These are phyloP conservation scores for Echria macrotheca DNA, from an alignment of 495 filamentous ascomycete genomes.

Conservation along the genomic window DNA sequence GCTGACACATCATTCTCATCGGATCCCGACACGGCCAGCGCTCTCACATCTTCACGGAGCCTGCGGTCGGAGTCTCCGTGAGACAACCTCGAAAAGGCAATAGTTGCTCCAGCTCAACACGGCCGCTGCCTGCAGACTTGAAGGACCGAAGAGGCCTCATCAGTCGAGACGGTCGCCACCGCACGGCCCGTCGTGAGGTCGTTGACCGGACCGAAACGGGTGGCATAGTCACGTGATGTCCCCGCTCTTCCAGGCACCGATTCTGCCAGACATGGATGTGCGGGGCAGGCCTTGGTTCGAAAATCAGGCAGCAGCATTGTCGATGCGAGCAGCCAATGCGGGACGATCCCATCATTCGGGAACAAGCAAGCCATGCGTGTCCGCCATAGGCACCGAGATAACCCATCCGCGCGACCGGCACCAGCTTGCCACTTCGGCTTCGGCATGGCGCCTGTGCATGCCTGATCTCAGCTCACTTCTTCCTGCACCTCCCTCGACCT, in stretches of 20 bases:
- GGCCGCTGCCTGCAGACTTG: too few species aligned
- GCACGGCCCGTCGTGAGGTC: too few species aligned
- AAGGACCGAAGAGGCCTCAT: too few species aligned
- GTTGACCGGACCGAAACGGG: too few species aligned
- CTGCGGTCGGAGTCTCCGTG: too few species aligned
- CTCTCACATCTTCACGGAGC: too few species aligned
- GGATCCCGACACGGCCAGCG: too few species aligned
- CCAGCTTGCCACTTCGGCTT: background rate
- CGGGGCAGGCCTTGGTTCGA: constrained; percentile 8
- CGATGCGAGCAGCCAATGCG: constrained; percentile 15
- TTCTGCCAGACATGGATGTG: background rate
- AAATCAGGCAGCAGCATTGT: constrained; percentile 31
- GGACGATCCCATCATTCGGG: constrained; percentile 3
- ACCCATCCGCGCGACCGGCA: constrained; percentile 6
- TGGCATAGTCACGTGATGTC: too few species aligned
- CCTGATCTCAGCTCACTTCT: background rate
- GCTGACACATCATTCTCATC: too few species aligned
- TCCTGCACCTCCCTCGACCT: background rate
- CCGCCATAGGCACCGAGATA: constrained; percentile 29
- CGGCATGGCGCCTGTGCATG: background rate
- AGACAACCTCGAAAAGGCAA: too few species aligned
- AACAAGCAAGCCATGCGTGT: constrained; percentile 6
- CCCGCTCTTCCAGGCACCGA: constrained; percentile 12
- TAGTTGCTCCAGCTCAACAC: too few species aligned
- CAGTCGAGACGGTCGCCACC: too few species aligned